Conservation (phyloP, 768 basidiomycete species). For the Coprinopsis cinerea region DNA sequence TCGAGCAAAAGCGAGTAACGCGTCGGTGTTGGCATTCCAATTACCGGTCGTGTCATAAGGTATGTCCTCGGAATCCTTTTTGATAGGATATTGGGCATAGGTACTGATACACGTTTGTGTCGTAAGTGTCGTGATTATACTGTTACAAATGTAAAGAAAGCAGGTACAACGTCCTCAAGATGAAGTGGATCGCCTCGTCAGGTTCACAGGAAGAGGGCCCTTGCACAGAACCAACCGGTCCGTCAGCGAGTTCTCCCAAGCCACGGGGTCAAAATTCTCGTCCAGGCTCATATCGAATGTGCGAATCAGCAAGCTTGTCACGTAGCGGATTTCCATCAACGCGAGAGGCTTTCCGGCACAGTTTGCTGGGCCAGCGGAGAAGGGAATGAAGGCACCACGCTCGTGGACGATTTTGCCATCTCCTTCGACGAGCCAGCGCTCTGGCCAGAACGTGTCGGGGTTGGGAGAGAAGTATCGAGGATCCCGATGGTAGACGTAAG, state of each 20-base stretch:
- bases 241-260: conserved; percentile 10
- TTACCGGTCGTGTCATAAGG: background rate
- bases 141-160: background rate
- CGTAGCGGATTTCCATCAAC: conserved; percentile 26
- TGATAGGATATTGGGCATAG: background rate
- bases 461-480: conserved; percentile 31
- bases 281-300: conserved; percentile 12
- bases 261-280: conserved; percentile 10
- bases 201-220: conserved; percentile 1
- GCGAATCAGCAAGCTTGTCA: conserved; percentile 6
- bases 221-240: conserved; percentile 13
- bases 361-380: conserved; percentile 42
- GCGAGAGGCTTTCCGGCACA: conserved; percentile 41
- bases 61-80: background rate
- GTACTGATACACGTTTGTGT: background rate
- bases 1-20: too few relatives aligned
- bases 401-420: conserved; percentile 12
- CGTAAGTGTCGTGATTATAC: background rate
- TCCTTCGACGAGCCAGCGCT: conserved; percentile 27
- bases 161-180: background rate
- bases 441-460: conserved; percentile 32
- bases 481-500: conserved; percentile 31
- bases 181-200: background rate
- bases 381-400: conserved; percentile 22
- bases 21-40: too few relatives aligned